Conservation (phyloP, 1,139 yeast genomes). For the Debaryomyces udenii region DNA sequence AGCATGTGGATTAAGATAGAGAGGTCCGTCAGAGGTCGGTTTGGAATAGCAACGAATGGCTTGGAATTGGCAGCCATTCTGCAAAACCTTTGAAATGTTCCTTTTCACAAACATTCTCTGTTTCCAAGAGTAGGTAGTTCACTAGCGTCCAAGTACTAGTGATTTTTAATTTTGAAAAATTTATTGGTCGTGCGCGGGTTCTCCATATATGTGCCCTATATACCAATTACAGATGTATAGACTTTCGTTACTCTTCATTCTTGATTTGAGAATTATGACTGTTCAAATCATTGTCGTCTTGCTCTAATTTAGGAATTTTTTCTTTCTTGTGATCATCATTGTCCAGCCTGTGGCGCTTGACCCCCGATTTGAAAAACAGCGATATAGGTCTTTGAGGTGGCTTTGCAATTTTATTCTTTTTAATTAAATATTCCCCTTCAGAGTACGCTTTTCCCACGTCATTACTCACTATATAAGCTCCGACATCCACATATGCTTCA, state of each 20-base stretch:
- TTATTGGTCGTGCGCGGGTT: conserved; percentile 5
- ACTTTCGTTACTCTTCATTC: not conserved
- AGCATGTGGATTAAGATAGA: conserved; percentile 59
- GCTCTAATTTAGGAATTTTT: conserved; percentile 5
- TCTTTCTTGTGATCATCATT: conserved; percentile 9
- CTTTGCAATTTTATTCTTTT: conserved; percentile 23
- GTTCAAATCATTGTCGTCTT: not conserved
- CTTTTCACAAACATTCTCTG: conserved; percentile 4
- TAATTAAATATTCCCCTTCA: conserved; percentile 49
- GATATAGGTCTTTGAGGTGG: conserved; percentile 29
- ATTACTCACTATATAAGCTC: conserved; percentile 56
- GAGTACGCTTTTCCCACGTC: conserved; percentile 67
- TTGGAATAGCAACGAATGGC: conserved; percentile 19
- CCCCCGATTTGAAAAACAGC: conserved; percentile 24
- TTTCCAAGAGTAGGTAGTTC: too few species aligned
- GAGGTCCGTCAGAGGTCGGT: conserved; percentile 19
- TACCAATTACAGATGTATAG: not conserved
- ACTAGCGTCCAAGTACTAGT: not conserved
- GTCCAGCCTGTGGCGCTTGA: conserved; percentile 7
- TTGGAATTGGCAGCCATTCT: conserved; percentile 1
- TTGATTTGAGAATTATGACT: not conserved
- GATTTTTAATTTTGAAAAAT: conserved; percentile 9
- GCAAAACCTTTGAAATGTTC: conserved; percentile 1
- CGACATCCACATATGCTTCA: conserved; percentile 45
- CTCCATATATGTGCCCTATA: too few species aligned